Conservation (phyloP, 129 eudicot genomes). For the Centrapalus pauciflorus region DNA sequence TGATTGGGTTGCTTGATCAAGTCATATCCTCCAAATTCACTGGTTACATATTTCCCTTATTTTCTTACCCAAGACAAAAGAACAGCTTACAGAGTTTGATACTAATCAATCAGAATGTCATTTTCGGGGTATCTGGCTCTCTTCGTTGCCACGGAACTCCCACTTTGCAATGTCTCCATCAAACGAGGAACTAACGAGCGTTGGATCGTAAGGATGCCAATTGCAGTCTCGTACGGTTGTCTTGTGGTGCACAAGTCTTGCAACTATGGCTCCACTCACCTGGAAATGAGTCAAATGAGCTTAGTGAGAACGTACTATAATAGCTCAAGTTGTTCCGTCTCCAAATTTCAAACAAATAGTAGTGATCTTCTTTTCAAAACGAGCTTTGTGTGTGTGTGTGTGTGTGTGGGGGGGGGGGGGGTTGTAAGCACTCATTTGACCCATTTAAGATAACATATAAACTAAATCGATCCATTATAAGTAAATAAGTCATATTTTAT, state of each 20-base stretch:
- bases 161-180: slow-evolving; percentile 81
- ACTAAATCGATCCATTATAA: too few species aligned
- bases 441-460: too few species aligned
- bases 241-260: slow-evolving; percentile 64
- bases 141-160: slow-evolving; percentile 62
- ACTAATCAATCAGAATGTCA: slow-evolving; percentile 23
- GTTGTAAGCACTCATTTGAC: too few species aligned
- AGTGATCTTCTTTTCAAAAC: too few species aligned
- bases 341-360: too few species aligned
- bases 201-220: slow-evolving; percentile 90
- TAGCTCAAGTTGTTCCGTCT: background rate
- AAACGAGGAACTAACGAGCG: slow-evolving; percentile 88
- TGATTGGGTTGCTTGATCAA: too few species aligned
- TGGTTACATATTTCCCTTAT: background rate
- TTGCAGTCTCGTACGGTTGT: slow-evolving; percentile 86
- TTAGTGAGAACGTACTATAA: too few species aligned
- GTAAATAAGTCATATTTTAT: background rate
- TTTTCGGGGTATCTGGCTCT: slow-evolving; percentile 26
- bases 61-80: background rate
- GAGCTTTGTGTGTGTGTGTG: too few species aligned
- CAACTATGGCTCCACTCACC: slow-evolving; percentile 73
- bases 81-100: slow-evolving; percentile 1
- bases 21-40: background rate
- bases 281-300: slow-evolving; percentile 14
- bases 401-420: too few species aligned